Conservation (phyloP, 2,329 filamentous ascomycete species). For the Fusarium scirpi region DNA sequence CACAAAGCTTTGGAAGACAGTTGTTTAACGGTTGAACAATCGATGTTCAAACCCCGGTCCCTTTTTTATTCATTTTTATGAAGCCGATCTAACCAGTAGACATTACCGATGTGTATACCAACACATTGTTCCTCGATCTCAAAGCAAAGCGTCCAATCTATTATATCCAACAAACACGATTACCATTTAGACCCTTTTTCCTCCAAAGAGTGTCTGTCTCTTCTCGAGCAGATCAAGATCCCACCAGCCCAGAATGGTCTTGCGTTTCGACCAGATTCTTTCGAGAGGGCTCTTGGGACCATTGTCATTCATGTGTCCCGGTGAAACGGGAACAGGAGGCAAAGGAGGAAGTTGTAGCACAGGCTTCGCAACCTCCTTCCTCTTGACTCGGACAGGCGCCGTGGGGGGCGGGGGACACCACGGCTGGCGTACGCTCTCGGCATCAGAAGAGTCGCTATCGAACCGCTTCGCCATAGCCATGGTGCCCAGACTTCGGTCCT, state of each 20-base stretch:
- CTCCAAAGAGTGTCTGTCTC: conserved; percentile 54
- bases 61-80: conserved; percentile 39
- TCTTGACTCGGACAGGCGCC: conserved; percentile 48
- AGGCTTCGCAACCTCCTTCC: conserved; percentile 45
- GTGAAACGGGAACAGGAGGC: conserved; percentile 44
- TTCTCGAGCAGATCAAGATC: conserved; percentile 63
- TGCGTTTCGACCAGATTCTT: conserved; percentile 54
- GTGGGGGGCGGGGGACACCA: conserved; percentile 54
- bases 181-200: conserved; percentile 32
- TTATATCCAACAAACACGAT: conserved; percentile 27
- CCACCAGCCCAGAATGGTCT: conserved; percentile 67
- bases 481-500: conserved; percentile 54
- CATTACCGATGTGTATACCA: conserved; percentile 41
- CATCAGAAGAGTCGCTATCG: conserved; percentile 50
- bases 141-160: conserved; percentile 30
- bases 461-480: conserved; percentile 52
- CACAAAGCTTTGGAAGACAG: background rate
- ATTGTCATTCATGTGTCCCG: conserved; percentile 25
- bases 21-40: conserved; percentile 15
- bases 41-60: conserved; percentile 17
- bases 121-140: conserved; percentile 18
- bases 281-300: conserved; percentile 45
- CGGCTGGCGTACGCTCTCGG: conserved; percentile 46
- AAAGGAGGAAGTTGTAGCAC: conserved; percentile 49
- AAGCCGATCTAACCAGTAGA: conserved; percentile 48